These are phyloP conservation scores for Ilyonectria sp. DNA, from an alignment of 2,329 filamentous ascomycete species.

Conservation along the genomic window DNA sequence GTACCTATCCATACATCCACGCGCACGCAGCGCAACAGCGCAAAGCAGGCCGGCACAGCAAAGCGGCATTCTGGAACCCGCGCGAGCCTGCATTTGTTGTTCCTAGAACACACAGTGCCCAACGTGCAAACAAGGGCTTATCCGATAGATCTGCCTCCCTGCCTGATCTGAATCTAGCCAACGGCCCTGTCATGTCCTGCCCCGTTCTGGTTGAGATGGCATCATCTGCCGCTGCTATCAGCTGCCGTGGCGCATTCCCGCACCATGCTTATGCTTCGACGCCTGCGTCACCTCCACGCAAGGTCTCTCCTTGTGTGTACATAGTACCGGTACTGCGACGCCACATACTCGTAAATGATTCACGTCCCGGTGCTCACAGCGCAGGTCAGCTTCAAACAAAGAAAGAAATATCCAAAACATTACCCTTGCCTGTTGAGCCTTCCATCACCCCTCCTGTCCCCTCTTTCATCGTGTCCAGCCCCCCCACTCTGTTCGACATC, in stretches of 20 bases:
- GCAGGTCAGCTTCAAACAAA: background rate
- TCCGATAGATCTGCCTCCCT: conserved; percentile 19
- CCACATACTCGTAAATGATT: background rate
- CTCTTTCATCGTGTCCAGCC: background rate
- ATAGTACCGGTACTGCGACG: conserved; percentile 4
- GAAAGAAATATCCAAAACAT: conserved; percentile 11
- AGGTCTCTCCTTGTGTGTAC: conserved; percentile 9
- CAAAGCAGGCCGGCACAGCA: background rate
- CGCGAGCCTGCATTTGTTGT: conserved; percentile 4
- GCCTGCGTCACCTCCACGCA: conserved; percentile 21
- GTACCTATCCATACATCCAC: background rate
- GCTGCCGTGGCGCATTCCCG: conserved; percentile 27
- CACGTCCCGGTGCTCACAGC: background rate
- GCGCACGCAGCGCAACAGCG: conserved; percentile 2
- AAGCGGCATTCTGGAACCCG: background rate
- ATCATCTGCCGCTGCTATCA: conserved; percentile 26
- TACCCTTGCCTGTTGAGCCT: conserved; percentile 4
- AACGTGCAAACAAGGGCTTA: conserved; percentile 13
- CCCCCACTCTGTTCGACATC: conserved; percentile 1
- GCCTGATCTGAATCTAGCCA: conserved; percentile 29
- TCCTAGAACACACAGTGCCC: background rate
- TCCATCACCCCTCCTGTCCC: background rate
- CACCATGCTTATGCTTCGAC: conserved; percentile 21
- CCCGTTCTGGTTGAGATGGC: conserved; percentile 17
- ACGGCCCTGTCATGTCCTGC: conserved; percentile 16